phyloP scores from a whole-genome alignment of 495 filamentous ascomycete species.

The Hypoxylon subgilvum region DNA sequence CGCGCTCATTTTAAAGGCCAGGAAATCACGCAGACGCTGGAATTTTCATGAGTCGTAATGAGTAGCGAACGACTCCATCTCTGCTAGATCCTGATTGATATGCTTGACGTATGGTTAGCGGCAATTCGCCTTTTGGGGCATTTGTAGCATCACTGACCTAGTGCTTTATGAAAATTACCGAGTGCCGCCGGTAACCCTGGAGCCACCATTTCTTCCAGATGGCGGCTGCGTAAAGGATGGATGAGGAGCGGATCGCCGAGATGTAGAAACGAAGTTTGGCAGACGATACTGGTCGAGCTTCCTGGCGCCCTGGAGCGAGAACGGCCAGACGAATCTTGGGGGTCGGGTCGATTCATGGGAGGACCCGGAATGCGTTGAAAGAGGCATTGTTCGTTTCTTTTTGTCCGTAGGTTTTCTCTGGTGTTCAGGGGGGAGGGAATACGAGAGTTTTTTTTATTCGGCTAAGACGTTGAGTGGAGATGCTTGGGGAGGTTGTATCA shows the following conservation, averaged over 20 bases:
- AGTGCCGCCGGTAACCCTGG: too few relatives aligned
- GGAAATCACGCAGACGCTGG: too few relatives aligned
- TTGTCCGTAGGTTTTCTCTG: neutral
- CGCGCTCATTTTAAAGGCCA: too few relatives aligned
- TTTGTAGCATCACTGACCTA: too few relatives aligned
- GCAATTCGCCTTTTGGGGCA: too few relatives aligned
- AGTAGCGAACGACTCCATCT: too few relatives aligned
- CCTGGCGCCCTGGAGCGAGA: slow-evolving; percentile 1
- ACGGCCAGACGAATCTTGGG: slow-evolving; percentile 17
- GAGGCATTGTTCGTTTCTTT: neutral
- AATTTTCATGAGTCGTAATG: too few relatives aligned
- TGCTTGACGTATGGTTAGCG: too few relatives aligned
- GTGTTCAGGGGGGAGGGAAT: neutral
- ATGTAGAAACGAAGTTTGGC: neutral
- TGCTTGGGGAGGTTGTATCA: neutral
- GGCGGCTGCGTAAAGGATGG: neutral
- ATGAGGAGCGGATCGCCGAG: slow-evolving; percentile 4
- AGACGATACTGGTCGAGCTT: slow-evolving; percentile 19
- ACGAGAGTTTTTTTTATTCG: neutral
- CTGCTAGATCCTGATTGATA: too few relatives aligned
- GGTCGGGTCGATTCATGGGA: neutral
- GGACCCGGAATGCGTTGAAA: neutral
- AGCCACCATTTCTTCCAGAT: too few relatives aligned
- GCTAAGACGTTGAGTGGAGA: neutral
- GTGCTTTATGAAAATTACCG: too few relatives aligned